Evolutionary conservation across 352 stramenopile genomes (phyloP).

Genomic region (Halophytophthora polymorphica): DNA sequence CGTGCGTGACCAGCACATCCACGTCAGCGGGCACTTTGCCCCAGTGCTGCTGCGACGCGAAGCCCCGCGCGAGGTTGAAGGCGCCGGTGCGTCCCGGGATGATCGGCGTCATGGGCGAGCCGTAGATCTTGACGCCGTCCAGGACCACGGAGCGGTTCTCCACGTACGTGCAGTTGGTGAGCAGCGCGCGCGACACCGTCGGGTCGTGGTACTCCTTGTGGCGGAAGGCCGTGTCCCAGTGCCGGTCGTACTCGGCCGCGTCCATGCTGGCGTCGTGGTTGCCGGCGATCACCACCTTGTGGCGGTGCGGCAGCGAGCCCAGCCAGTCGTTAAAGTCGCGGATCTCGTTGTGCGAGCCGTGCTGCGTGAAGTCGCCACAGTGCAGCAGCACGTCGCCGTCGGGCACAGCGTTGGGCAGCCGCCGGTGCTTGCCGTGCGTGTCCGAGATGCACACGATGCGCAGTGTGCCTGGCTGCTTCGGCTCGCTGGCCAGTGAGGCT

Average conservation of each 20-base stretch:
- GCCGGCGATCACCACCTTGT: conserved; percentile 81
- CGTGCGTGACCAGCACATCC: conserved; percentile 90
- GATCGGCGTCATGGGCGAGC: conserved; percentile 70
- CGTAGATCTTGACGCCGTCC: conserved; percentile 71
- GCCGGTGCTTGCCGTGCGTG: conserved; percentile 69
- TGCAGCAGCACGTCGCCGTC: conserved; percentile 87
- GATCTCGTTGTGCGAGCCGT: conserved; percentile 65
- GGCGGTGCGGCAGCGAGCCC: conserved; percentile 55
- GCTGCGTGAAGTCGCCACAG: conserved; percentile 89
- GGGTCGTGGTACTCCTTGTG: conserved; percentile 71
- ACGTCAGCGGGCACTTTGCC: conserved; percentile 63
- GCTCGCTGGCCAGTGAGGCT: conserved; percentile 26
- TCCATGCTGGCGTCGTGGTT: conserved; percentile 86
- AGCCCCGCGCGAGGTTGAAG: conserved; percentile 70
- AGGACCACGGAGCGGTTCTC: conserved; percentile 71
- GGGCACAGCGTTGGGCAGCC: conserved; percentile 48
- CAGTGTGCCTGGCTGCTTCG: conserved; percentile 52
- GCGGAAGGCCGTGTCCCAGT: conserved; percentile 60
- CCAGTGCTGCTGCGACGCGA: conserved; percentile 66
- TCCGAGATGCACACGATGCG: conserved; percentile 82
- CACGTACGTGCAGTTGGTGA: conserved; percentile 75
- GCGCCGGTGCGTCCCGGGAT: conserved; percentile 66
- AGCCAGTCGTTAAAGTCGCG: conserved; percentile 79
- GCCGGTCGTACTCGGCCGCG: conserved; percentile 51
- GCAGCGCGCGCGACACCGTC: conserved; percentile 35